Base-by-base conservation (phyloP, 2,329 filamentous ascomycete genomes). In the Penicillium sp. region DNA sequence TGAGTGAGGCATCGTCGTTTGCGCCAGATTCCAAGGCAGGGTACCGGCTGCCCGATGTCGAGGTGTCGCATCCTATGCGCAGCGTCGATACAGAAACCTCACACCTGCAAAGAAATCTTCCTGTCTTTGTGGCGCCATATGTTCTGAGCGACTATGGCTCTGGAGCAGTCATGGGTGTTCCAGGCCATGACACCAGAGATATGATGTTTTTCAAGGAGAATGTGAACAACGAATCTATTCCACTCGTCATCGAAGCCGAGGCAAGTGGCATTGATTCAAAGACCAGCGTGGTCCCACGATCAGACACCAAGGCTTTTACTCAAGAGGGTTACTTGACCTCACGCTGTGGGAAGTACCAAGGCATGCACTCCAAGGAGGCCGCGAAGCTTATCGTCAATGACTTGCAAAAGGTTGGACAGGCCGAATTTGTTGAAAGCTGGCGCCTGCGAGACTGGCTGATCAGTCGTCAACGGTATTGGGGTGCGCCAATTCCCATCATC, bases 381-480 rank as follows among this genome's bases (percentile, higher is more conserved):
- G 84, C 81, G 3, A 70, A 81, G 55, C 76, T 81, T 59, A 83
- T 95, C 47, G 73, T 91, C 16, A 68, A 75, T 22, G 70, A 71
- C 31, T 72, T 83, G 14, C 64, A 71, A 3, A 72, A 77, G 3
- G 81, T 83, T 5, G 74, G 78, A 1, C 76, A 85, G n/a, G 89
- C 85, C 9, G 79, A 84, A 53, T 70, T 77, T n/a, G 78, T 83
- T 8, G 85, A 89, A 55, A 89, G 84, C 57, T 96, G 90, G 90
- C 85, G 88, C 48, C 79, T 96, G 24, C 81, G 90, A 55, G 92
- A 96, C 73, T 96, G 92, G 92, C 78, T 96, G 52, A 88, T 96
- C 64, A 95, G 90, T 69, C 85, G 92, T n/a, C 92, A 96, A 72
- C 81, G 92, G 59, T 96, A 95, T 70, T 96, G 92, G 92, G 92